Percentiles rank a stretch among this genome's conserved stretches.
phyloP scores from a whole-genome alignment of 2,329 filamentous ascomycete genomes.

The Ceratocystis destructans region DNA sequence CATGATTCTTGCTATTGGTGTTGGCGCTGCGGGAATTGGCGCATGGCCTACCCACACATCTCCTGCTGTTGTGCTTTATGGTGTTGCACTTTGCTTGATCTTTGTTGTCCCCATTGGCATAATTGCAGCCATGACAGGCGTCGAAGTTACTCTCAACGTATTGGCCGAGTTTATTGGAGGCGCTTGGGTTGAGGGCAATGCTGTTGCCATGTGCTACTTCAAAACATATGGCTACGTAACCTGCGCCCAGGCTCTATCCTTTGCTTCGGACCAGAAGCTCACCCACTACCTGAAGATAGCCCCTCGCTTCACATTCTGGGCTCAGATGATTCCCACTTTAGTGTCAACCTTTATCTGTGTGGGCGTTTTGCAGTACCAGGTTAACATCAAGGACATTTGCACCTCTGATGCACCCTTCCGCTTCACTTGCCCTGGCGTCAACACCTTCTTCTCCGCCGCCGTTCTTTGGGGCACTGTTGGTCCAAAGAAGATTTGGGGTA shows the following conservation, averaged over 20 bases:
- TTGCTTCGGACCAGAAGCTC: constrained; percentile 36
- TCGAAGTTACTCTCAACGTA: constrained; percentile 39
- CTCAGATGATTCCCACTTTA: constrained; percentile 45
- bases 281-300: constrained; percentile 48
- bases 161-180: constrained; percentile 41
- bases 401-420: constrained; percentile 27
- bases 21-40: constrained; percentile 35
- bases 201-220: constrained; percentile 41
- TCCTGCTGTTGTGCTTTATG: constrained; percentile 38
- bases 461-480: constrained; percentile 35
- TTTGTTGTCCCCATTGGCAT: constrained; percentile 41
- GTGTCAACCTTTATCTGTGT: constrained; percentile 39
- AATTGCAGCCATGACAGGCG: constrained; percentile 40
- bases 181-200: constrained; percentile 37
- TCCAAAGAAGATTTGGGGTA: constrained; percentile 31
- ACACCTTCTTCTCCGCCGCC: constrained; percentile 33
- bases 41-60: constrained; percentile 39
- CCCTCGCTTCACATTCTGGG: constrained; percentile 44
- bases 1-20: constrained; percentile 32
- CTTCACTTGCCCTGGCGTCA: constrained; percentile 29
- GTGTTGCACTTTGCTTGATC: constrained; percentile 35
- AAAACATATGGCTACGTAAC: constrained; percentile 39
- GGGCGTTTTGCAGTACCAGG: constrained; percentile 36
- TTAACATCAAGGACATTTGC: constrained; percentile 29
- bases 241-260: constrained; percentile 38